phyloP scores from a whole-genome alignment of 2,329 filamentous ascomycete genomes.

The Penicillium sp. region DNA sequence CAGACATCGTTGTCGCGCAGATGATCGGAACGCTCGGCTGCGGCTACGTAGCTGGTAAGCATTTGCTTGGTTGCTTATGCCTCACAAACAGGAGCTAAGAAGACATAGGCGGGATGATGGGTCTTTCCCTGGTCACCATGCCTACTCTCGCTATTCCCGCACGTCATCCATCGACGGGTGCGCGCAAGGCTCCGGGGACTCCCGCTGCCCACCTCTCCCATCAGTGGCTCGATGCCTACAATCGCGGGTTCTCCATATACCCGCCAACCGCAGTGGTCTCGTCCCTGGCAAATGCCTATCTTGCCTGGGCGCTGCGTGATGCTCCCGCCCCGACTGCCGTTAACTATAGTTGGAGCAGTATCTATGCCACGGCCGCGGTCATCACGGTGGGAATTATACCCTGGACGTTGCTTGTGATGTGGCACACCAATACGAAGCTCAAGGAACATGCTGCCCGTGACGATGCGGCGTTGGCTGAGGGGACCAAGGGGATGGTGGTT shows the following conservation, averaged over 20 bases:
- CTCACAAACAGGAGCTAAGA: background rate
- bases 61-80: background rate
- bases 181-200: conserved; percentile 15
- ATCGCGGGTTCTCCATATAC: conserved; percentile 55
- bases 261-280: conserved; percentile 54
- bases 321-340: conserved; percentile 7
- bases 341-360: conserved; percentile 10
- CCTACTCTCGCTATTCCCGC: conserved; percentile 22
- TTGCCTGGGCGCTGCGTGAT: conserved; percentile 25
- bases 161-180: conserved; percentile 6
- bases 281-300: conserved; percentile 50
- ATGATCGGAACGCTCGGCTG: conserved; percentile 19
- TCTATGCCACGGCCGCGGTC: conserved; percentile 25
- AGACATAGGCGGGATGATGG: conserved; percentile 25
- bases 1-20: conserved; percentile 15
- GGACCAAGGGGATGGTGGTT: conserved; percentile 17
- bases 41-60: conserved; percentile 15
- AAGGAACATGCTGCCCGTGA: conserved; percentile 24
- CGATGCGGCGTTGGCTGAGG: conserved; percentile 24
- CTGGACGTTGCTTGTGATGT: conserved; percentile 29
- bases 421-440: conserved; percentile 25
- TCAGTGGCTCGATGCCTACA: conserved; percentile 31
- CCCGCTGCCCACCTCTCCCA: conserved; percentile 26
- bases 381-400: conserved; percentile 27
- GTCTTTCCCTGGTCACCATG: conserved; percentile 21